Evolutionary conservation across 257 asterid species (phyloP).

Genomic region (Coffea eugenioides): DNA sequence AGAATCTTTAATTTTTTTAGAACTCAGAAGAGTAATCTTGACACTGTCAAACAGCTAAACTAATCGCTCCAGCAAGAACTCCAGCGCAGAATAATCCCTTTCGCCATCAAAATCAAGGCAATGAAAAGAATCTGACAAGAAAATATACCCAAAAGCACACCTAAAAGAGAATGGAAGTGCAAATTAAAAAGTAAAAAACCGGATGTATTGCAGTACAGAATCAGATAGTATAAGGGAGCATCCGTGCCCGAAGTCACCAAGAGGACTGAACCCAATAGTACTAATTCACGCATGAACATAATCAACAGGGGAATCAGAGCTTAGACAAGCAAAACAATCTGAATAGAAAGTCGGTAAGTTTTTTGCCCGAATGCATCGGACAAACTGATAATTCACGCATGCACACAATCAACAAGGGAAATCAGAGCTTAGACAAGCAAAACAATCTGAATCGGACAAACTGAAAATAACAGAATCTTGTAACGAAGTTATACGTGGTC

Average conservation of each 20-base stretch:
- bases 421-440: not conserved
- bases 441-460: not conserved
- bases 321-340: not conserved
- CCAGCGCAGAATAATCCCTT: not conserved
- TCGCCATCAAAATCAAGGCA: not conserved
- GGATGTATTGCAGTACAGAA: not conserved
- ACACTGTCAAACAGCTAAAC: not conserved
- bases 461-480: not conserved
- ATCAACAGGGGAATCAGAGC: not conserved
- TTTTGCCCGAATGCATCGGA: not conserved
- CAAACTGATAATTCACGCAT: not conserved
- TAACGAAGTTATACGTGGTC: not conserved
- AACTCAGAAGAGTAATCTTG: not conserved
- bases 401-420: not conserved
- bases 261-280: no score
- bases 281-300: not conserved
- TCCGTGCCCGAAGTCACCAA: no score
- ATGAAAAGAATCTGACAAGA: not conserved
- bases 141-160: not conserved
- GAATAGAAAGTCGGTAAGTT: not conserved
- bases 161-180: not conserved
- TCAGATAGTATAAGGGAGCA: not conserved
- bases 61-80: not conserved
- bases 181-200: not conserved
- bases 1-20: not conserved